A percentile compares a stretch with the other conserved stretches of the same genome.
These are phyloP conservation scores for Pelargonium myrrhifolium DNA, from an alignment of 441 rosid species.

Conservation along the genomic window DNA sequence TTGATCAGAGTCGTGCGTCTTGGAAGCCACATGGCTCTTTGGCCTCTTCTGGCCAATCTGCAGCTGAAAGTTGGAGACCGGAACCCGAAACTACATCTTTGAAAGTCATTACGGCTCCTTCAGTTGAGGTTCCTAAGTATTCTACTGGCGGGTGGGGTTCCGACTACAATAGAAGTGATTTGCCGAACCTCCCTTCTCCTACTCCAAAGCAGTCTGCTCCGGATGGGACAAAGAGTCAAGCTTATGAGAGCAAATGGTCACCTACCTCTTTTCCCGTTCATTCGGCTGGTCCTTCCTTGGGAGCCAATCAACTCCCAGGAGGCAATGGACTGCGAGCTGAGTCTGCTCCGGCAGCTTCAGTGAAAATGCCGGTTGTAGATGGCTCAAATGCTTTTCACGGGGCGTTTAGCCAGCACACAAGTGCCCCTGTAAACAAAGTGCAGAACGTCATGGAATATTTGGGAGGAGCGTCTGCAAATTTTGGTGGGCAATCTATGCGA, in stretches of 20 bases:
- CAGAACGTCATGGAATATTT: not conserved
- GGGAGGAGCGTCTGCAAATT: not conserved
- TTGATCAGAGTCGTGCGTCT: constrained; percentile 28
- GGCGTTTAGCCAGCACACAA: not conserved
- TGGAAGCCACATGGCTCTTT: constrained; percentile 21
- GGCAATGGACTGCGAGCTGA: constrained; percentile 26
- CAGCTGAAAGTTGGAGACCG: constrained; percentile 25
- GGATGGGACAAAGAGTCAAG: constrained; percentile 33
- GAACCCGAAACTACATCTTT: constrained; percentile 31
- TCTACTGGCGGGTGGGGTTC: constrained; percentile 49
- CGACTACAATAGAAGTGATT: constrained; percentile 17
- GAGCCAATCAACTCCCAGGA: constrained; percentile 25
- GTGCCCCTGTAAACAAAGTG: not conserved
- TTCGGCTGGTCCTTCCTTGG: constrained; percentile 29
- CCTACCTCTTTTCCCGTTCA: constrained; percentile 33
- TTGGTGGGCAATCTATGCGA: not conserved
- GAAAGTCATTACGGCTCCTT: constrained; percentile 28
- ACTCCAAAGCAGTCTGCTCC: constrained; percentile 57
- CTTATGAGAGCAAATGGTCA: constrained; percentile 60
- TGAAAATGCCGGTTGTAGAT: constrained; percentile 15
- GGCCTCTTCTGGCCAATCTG: constrained; percentile 22
- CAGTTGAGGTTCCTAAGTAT: constrained; percentile 46
- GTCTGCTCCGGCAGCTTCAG: constrained; percentile 23
- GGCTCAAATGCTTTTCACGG: constrained; percentile 23
- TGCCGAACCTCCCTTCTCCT: constrained; percentile 74